Percentiles rank a stretch among this genome's conserved stretches.
Evolutionary conservation across 2,329 filamentous ascomycete species (phyloP).

Genomic region (Pseudovirgaria hyperparasitica): DNA sequence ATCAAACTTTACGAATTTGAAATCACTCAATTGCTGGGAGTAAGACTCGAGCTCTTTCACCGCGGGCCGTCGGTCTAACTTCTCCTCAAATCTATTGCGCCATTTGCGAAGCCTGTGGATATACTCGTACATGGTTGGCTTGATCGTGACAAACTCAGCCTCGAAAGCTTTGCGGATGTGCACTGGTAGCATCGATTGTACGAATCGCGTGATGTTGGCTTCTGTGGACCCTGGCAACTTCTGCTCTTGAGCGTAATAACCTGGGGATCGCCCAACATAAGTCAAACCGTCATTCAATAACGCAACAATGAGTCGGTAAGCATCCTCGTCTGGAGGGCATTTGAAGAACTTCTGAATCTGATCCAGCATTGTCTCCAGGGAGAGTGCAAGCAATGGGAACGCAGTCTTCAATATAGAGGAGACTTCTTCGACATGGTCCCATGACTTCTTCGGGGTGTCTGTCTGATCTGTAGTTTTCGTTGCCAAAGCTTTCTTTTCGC

Average conservation of each 20-base stretch:
- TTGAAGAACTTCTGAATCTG: conserved; percentile 99
- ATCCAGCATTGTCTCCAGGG: conserved; percentile 99
- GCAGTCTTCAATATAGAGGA: conserved; percentile 93
- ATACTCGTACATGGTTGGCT: conserved; percentile 97
- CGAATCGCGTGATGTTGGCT: conserved; percentile 91
- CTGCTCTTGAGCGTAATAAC: conserved; percentile 77
- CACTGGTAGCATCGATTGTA: conserved; percentile 84
- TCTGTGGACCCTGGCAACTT: conserved; percentile 86
- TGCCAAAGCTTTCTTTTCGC: conserved; percentile 20
- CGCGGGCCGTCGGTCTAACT: conserved; percentile 71
- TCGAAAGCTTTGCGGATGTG: conserved; percentile 97
- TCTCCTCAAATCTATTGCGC: conserved; percentile 97
- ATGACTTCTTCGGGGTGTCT: conserved; percentile 55
- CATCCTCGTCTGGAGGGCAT: conserved; percentile 94
- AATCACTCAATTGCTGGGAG: conserved; percentile 87
- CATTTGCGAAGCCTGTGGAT: conserved; percentile 92
- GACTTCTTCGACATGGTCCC: conserved; percentile 94
- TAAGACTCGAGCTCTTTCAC: conserved; percentile 69
- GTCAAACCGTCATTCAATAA: conserved; percentile 89
- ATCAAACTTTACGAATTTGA: conserved; percentile 95
- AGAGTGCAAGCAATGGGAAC: conserved; percentile 86
- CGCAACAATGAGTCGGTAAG: conserved; percentile 93
- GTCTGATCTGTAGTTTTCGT: conserved; percentile 13
- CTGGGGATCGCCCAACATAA: conserved; percentile 79
- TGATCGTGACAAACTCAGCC: conserved; percentile 87